Evolutionary conservation across 225 moss, liverwort and hornwort genomes (phyloP), one percentile per base, ranked within the genome.

Genomic region (Climacium dendroides): DNA sequence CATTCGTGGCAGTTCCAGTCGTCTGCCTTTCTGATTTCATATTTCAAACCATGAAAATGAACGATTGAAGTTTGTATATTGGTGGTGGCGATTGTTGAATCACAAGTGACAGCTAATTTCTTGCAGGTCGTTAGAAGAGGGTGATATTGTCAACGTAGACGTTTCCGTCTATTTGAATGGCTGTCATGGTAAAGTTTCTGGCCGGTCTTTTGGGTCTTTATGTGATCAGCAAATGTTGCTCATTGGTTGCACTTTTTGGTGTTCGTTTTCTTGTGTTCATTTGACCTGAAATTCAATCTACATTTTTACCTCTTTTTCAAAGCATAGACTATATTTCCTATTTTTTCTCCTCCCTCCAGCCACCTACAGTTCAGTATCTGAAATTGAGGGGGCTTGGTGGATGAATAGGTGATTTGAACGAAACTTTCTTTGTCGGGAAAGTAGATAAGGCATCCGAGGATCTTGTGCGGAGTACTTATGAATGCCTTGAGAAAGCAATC

Each of bases 81-180:
- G 32, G 74, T 74, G 39, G 52, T 80, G 32, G 74, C n/a, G 25
- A 83, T 50, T 83, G 16, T 52, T 29, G 54, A 32, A 39, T 52
- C 43, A 34, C 48, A 41, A 88, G 10, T 84, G 61, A 69, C 80
- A 11, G 24, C 75, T 71, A 64, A 76, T 55, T 80, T 78, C 57
- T 69, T 87, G 87, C 93, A 99, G 98, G 92, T 70, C 80, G 62
- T 89, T 99, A 89, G 97, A 96, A 94, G 98, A 96, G 84, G 98
- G 98, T 79, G 98, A 99, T 83, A 90, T 99, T 54, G 95, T 99
- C 53, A 95, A 99, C 89, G 95, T 99, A 83, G 98, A 99, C 80
- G 91, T 99, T 45, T 30, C 92, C 62, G 93, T 96, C 69, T 95
- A 93, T 82, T 81, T 97, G 90, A 96, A 97, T 88, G 98, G 97